Evolutionary conservation across 331 rosid genomes (phyloP).

Genomic region (Malus hybrid): DNA sequence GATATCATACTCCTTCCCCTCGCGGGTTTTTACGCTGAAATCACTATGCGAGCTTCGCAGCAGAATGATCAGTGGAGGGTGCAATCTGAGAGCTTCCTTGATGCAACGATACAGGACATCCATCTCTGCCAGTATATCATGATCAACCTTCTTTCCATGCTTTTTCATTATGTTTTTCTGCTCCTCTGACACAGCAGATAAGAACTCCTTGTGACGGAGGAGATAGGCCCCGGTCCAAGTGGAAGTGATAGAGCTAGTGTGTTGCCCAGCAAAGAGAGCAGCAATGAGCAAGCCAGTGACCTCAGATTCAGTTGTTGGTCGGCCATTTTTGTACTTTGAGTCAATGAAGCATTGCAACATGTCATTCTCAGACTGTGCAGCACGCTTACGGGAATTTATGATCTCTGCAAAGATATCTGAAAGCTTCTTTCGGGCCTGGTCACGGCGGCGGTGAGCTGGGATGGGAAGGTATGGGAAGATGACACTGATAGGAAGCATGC

Average conservation of each 20-base stretch:
- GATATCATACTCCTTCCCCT: slow-evolving; percentile 72
- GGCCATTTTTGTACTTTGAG: slow-evolving; percentile 85
- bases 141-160: slow-evolving; percentile 72
- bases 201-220: slow-evolving; percentile 51
- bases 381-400: slow-evolving; percentile 57
- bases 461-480: slow-evolving; percentile 79
- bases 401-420: slow-evolving; percentile 57
- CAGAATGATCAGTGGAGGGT: slow-evolving; percentile 72
- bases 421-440: slow-evolving; percentile 67
- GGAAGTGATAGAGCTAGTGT: slow-evolving; percentile 71
- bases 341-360: slow-evolving; percentile 87
- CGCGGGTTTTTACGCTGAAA: slow-evolving; percentile 56
- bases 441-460: slow-evolving; percentile 86
- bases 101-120: slow-evolving; percentile 67
- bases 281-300: slow-evolving; percentile 70
- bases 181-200: slow-evolving; percentile 65
- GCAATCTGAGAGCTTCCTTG: slow-evolving; percentile 80
- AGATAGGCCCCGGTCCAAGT: slow-evolving; percentile 88
- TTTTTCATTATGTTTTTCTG: slow-evolving; percentile 53
- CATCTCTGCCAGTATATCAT: slow-evolving; percentile 86
- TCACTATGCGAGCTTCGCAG: slow-evolving; percentile 72
- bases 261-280: slow-evolving; percentile 76
- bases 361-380: slow-evolving; percentile 59
- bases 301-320: slow-evolving; percentile 58
- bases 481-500: slow-evolving; percentile 75